phyloP scores from a whole-genome alignment of 2,329 filamentous ascomycete genomes.

The Cladosporium sphaerospermum region DNA sequence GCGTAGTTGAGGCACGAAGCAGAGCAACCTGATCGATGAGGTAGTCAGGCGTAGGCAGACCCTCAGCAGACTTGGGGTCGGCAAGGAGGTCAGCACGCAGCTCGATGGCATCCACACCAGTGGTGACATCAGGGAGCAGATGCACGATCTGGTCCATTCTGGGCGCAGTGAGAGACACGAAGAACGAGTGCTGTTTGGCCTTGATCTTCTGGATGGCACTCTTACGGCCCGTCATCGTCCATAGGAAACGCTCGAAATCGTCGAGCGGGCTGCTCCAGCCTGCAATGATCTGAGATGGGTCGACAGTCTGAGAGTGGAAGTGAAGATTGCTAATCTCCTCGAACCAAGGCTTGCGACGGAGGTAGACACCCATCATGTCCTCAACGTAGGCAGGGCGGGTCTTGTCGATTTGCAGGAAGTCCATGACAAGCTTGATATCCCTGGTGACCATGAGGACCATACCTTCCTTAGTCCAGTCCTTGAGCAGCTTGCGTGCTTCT shows the following conservation, averaged over 20 bases:
- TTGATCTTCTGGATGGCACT: conserved; percentile 52
- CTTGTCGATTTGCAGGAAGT: conserved; percentile 83
- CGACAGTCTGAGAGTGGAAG: conserved; percentile 73
- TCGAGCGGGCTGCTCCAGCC: conserved; percentile 32
- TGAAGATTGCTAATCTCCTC: conserved; percentile 89
- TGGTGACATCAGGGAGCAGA: conserved; percentile 63
- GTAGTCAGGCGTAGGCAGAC: conserved; percentile 63
- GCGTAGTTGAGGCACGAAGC: conserved; percentile 62
- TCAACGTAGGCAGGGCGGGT: conserved; percentile 87
- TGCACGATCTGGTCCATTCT: conserved; percentile 59
- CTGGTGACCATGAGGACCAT: conserved; percentile 83
- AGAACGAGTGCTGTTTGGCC: conserved; percentile 72
- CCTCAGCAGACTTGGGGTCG: conserved; percentile 55
- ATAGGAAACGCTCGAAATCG: conserved; percentile 69
- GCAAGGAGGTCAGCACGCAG: conserved; percentile 84
- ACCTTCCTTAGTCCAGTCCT: conserved; percentile 70
- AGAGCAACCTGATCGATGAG: conserved; percentile 76
- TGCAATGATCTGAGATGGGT: conserved; percentile 31
- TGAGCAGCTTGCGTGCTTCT: conserved; percentile 69
- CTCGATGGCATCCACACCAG: conserved; percentile 90
- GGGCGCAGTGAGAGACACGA: conserved; percentile 82
- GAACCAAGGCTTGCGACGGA: conserved; percentile 83
- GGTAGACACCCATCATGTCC: conserved; percentile 85
- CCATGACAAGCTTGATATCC: conserved; percentile 79
- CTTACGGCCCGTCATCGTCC: conserved; percentile 57